Evolutionary conservation across 345 rosid species (phyloP), one percentile per base, ranked within the genome.

Genomic region (Theobroma cacao): DNA sequence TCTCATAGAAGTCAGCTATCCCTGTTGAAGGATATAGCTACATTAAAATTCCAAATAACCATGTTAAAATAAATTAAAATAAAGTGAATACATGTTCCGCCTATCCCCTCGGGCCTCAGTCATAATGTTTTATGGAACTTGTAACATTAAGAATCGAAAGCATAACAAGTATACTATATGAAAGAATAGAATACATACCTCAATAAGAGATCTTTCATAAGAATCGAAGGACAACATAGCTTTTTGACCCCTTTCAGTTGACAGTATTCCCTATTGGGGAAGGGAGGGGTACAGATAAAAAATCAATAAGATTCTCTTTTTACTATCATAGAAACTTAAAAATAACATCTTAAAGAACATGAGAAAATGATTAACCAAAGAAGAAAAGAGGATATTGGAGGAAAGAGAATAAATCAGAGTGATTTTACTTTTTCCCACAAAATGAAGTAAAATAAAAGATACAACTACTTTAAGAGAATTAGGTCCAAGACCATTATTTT

Each of bases 201-300:
- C 97, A 77, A 93, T 82, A 59, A 92, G 88, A 82, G 97, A 92
- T 84, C 91, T 90, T 81, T 92, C 99, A 76, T 89, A 87, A 64
- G 90, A 83, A 83, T 89, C 91, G 71, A 95, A 88, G 18, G 93
- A 87, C 36, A 72, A 77, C 47, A 90, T 63, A 78, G 96, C 96
- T 82, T 82, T 85, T 78, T 90, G 97, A 76, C 98, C 98, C 77
- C 90, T 92, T 87, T 87, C 98, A 56, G 99, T 95, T 59, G 99
- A 92, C 81, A 93, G 96, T 83, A 95, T 88, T 80, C 98, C 99
- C 98, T 95, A 85, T 20, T 31, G 43, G 36, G 11, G 65, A 85
- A 65, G 33, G 68, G 43, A 30, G n/a, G 10, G 40, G 5, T 61
- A 40, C 66, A 30, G 38, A 28, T 71, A 74, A 52, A 30, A 65